A percentile compares a stretch with the other conserved stretches of the same genome.
These are phyloP conservation scores for Yarrowia hollandica DNA, from an alignment of 805 yeast species.

Conservation along the genomic window DNA sequence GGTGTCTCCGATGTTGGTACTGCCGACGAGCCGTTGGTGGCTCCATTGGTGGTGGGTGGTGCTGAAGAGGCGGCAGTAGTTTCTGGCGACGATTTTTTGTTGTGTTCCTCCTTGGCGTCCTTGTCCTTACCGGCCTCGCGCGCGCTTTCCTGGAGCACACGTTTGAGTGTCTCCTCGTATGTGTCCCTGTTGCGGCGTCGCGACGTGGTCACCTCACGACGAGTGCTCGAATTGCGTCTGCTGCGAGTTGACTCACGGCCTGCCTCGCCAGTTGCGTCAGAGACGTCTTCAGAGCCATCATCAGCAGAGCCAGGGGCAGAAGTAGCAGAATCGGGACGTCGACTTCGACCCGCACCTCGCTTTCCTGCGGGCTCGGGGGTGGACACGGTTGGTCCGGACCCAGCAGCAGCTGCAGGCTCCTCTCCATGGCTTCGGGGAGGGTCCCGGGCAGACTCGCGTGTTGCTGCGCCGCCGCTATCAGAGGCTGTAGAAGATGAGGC, in stretches of 20 bases:
- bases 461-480: background rate
- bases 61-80: background rate
- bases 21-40: background rate
- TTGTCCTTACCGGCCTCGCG: slow-evolving; percentile 29
- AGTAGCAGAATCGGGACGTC: slow-evolving; percentile 29
- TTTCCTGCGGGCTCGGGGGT: background rate
- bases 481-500: slow-evolving; percentile 24
- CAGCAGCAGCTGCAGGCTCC: slow-evolving; percentile 16
- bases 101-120: slow-evolving; percentile 18
- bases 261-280: slow-evolving; percentile 27
- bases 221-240: slow-evolving; percentile 31
- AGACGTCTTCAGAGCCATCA: slow-evolving; percentile 28
- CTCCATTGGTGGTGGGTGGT: background rate
- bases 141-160: slow-evolving; percentile 41
- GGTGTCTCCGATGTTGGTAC: slow-evolving; percentile 11
- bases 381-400: background rate
- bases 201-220: slow-evolving; percentile 39
- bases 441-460: slow-evolving; percentile 26
- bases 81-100: slow-evolving; percentile 38
- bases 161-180: slow-evolving; percentile 43
- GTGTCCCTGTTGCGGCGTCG: slow-evolving; percentile 21
- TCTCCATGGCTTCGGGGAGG: slow-evolving; percentile 21
- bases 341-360: slow-evolving; percentile 20
- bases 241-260: slow-evolving; percentile 28
- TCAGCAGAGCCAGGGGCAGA: slow-evolving; percentile 27